These are phyloP conservation scores for Thuja plicata DNA, from an alignment of 83 land plant genomes.

Conservation along the genomic window DNA sequence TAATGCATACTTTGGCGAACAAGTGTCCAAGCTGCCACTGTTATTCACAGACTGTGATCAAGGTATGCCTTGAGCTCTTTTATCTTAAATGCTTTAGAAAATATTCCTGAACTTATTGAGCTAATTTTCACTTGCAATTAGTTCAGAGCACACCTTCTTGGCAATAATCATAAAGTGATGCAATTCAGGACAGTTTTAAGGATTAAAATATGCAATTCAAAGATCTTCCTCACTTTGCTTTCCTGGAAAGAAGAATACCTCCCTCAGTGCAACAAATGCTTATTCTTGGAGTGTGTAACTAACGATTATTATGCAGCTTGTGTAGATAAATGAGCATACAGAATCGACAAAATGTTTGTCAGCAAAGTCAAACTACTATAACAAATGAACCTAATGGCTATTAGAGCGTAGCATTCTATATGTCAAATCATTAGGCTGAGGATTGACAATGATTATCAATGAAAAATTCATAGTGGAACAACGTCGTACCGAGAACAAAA, in stretches of 20 bases:
- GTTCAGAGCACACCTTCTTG: too few relatives aligned
- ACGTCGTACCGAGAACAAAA: too few relatives aligned
- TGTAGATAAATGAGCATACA: too few relatives aligned
- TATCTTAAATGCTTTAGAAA: background rate
- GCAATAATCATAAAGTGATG: too few relatives aligned
- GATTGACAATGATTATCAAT: too few relatives aligned
- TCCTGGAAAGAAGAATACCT: background rate
- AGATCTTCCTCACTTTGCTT: background rate
- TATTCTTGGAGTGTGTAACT: background rate
- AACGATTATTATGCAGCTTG: background rate
- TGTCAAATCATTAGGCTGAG: too few relatives aligned
- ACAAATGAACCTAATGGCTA: too few relatives aligned
- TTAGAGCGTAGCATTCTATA: too few relatives aligned
- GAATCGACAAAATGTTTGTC: too few relatives aligned
- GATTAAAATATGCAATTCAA: background rate
- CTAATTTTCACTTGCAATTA: background rate
- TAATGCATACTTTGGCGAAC: background rate
- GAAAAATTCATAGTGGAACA: too few relatives aligned
- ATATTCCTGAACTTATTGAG: background rate
- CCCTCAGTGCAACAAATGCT: background rate
- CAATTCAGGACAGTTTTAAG: background rate
- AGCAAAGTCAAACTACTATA: too few relatives aligned
- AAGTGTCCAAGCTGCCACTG: background rate
- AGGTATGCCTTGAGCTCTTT: background rate
- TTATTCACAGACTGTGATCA: background rate